Evolutionary conservation across 306 rosid species (phyloP), one percentile per base, ranked within the genome.

Genomic region (Oemleria cerasiformis): DNA sequence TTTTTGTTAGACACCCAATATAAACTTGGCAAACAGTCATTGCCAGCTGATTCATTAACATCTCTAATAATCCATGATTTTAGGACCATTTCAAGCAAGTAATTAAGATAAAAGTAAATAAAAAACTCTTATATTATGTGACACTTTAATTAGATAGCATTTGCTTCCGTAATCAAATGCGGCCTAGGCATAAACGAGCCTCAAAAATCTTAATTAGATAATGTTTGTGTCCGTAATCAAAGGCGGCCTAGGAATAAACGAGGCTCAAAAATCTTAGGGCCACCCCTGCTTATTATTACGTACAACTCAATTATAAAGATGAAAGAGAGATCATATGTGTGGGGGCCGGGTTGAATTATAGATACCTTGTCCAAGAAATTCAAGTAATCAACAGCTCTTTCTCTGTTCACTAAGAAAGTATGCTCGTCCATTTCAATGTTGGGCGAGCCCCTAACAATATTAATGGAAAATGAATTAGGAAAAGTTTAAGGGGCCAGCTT

Each of bases 391-490:
- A 90, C 96, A 9, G 98, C 98, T 63, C 98, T 82, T 80, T 92
- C 96, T 77, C 98, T 92, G 78, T 92, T 92, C 44, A 86, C 91
- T 82, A 92, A 45, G 84, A 92, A 92, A 58, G 87, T 84, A 3
- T 92, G 87, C 73, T 85, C 98, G 66, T 92, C 98, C 98, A 92
- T 92, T 83, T 92, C 98, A 47, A 92, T 92, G 76, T 92, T 92
- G 11, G 98, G 98, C 55, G 98, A 90, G 8, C 98, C 96, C 87
- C 96, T 79, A 49, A 68, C 36, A 30, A 30, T 2, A 30, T 30
- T 3, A 30, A 30, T 1, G 36, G 36, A 30, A 30, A 30, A 30
- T 30, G 2, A 30, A 30, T 30, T 30, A 30, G 36, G 36, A 30
- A 4, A 30, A 45, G 14, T 3, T 45, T 45, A 13, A 45, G 50